Base-by-base conservation (phyloP, 768 basidiomycete genomes). In the Glaciozyma martinii region DNA sequence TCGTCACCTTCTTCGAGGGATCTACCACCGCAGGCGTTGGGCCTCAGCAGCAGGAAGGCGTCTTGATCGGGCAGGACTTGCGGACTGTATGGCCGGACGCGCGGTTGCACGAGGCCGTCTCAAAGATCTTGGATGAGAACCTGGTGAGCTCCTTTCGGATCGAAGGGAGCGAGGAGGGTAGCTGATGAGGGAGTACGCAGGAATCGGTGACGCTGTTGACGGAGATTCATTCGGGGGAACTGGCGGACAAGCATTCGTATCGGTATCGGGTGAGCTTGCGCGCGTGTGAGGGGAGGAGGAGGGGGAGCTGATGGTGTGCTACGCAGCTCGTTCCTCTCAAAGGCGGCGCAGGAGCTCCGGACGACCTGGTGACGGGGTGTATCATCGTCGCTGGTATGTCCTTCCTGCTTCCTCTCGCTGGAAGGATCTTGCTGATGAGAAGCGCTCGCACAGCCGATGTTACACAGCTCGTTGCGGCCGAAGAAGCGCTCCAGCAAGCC, bases 401-500 rank as follows among this genome's bases (percentile, higher is more conserved):
- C 23, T 47, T 10, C 29, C 6, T 33, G 33, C 33, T 5, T 33
- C 10, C 33, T 33, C 33, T 33, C 10, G 6, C 33, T 33, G 10
- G 10, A 5, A 10, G 10, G 10, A 10, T 33, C 6, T 33, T 33
- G 33, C 33, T 33, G 10, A 33, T 5, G 10, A 3, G 37, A 12
- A 8, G 37, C 37, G 3, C 12, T 40, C 37, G 37, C 37, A 13
- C 12, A 40, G 37, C 37, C 12, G 62, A 73, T 52, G 59, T 70
- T 2, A 61, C 72, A 3, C 68, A 66, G 12, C 42, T 56, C 10
- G 46, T 64, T 15, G 30, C n/a, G 27, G 59, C 66, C 3, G 66
- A 71, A 25, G 29, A 33, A 3, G 63, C 54, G 7, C 42, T 73
- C 6, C 40, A 56, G 47, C n/a, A 49, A 18, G 33, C 44, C 9